A percentile compares a stretch with the other conserved stretches of the same genome.
Conservation (phyloP, 257 asterid species). For the Primulina tabacum region DNA sequence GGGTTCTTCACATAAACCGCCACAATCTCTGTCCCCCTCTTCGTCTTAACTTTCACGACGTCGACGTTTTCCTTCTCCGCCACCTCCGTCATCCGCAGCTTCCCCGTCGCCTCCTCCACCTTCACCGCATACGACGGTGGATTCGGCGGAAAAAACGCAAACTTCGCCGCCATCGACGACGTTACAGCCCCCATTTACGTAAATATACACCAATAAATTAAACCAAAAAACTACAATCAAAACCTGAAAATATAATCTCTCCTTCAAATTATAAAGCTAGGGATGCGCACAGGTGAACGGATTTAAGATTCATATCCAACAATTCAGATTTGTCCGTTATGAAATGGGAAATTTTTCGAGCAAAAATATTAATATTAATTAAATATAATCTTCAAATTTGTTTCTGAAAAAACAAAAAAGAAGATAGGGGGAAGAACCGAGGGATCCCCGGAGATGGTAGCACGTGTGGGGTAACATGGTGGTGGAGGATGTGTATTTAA, state of each 20-base stretch:
- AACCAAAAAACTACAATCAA: neutral
- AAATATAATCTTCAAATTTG: too few relatives aligned
- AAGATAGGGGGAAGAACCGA: neutral
- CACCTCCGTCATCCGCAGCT: slow-evolving; percentile 80
- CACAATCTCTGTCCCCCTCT: slow-evolving; percentile 73
- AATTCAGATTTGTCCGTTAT: neutral
- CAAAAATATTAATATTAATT: too few relatives aligned
- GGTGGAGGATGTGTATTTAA: neutral
- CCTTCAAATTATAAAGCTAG: neutral
- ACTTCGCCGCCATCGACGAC: slow-evolving; percentile 92
- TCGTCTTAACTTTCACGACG: slow-evolving; percentile 71
- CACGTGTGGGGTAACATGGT: neutral
- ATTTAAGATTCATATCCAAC: neutral
- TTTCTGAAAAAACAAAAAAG: neutral
- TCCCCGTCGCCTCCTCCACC: slow-evolving; percentile 54
- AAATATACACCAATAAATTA: neutral
- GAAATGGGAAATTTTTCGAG: neutral
- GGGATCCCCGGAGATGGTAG: neutral
- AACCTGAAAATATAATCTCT: slow-evolving; percentile 13
- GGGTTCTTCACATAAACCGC: slow-evolving; percentile 79
- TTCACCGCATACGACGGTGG: slow-evolving; percentile 77
- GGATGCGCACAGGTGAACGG: neutral
- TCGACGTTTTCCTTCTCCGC: slow-evolving; percentile 73
- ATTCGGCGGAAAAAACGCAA: slow-evolving; percentile 90
- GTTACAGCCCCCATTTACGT: slow-evolving; percentile 76